Evolutionary conservation across 495 filamentous ascomycete genomes (phyloP).

Genomic region (Bacidia gigantensis): DNA sequence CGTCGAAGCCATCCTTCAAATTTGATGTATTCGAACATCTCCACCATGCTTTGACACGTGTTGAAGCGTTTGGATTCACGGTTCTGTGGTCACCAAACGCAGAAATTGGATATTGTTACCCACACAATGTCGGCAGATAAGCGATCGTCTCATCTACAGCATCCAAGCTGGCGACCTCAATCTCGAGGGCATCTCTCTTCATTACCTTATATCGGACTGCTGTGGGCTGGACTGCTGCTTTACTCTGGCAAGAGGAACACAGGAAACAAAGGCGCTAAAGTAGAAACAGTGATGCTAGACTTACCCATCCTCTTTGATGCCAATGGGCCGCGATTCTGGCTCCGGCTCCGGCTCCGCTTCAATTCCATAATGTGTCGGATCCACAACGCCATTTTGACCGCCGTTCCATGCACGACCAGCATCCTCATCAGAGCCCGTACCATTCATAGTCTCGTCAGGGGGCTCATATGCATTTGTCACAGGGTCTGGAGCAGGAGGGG

Average conservation of each 20-base stretch:
- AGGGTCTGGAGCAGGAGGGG: not conserved
- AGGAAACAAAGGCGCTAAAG: constrained; percentile 12
- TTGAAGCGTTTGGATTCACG: too few species aligned
- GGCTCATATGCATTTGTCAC: not conserved
- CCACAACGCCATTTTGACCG: constrained; percentile 29
- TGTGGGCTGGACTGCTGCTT: not conserved
- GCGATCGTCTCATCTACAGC: too few species aligned
- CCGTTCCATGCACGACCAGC: constrained; percentile 19
- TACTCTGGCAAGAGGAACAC: not conserved
- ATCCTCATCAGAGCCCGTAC: constrained; percentile 23
- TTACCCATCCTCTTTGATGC: constrained; percentile 99
- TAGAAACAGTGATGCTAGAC: constrained; percentile 27
- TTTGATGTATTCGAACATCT: too few species aligned
- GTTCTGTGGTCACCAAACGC: too few species aligned
- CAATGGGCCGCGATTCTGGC: constrained; percentile 41
- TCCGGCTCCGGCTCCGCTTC: constrained; percentile 22
- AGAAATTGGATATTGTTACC: too few species aligned
- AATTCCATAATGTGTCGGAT: constrained; percentile 30
- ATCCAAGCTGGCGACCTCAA: too few species aligned
- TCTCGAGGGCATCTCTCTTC: too few species aligned
- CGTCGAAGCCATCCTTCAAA: too few species aligned
- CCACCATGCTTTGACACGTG: too few species aligned
- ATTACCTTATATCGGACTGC: too few species aligned
- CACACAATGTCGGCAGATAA: too few species aligned
- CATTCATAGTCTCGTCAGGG: constrained; percentile 32